Conservation (phyloP, 768 basidiomycete genomes). For the Termitomyces sp. region DNA sequence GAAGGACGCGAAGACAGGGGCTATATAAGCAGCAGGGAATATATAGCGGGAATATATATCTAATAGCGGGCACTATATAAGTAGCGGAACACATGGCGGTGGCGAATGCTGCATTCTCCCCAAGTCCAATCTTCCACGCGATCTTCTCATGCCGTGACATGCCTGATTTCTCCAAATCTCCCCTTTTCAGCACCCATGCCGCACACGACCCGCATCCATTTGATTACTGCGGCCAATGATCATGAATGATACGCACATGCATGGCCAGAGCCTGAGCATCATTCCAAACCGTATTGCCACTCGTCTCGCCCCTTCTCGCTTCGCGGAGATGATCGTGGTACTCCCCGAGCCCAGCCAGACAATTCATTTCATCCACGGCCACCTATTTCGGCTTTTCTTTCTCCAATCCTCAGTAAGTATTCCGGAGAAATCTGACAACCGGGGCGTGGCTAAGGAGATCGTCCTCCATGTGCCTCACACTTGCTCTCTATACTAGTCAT, state of each 20-base stretch:
- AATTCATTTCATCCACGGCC: constrained; percentile 13
- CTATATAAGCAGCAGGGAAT: constrained; percentile 3
- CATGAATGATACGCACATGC: constrained; percentile 19
- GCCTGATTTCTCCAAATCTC: constrained; percentile 27
- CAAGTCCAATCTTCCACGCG: constrained; percentile 22
- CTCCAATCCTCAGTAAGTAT: background rate
- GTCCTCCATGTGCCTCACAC: no score
- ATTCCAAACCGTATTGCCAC: constrained; percentile 18
- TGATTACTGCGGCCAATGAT: constrained; percentile 13
- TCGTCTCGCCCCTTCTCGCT: constrained; percentile 15
- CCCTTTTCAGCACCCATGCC: constrained; percentile 20
- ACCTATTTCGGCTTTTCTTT: constrained; percentile 19
- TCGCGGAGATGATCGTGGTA: constrained; percentile 38
- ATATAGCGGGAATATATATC: constrained; percentile 7
- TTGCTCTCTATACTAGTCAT: background rate
- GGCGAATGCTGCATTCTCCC: constrained; percentile 18
- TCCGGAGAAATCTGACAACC: constrained; percentile 20
- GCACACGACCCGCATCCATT: constrained; percentile 21
- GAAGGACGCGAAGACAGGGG: background rate
- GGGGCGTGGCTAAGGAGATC: constrained; percentile 8
- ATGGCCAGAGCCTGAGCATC: constrained; percentile 14
- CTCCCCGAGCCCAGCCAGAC: constrained; percentile 18
- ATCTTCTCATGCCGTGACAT: constrained; percentile 36
- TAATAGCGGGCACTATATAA: constrained; percentile 26
- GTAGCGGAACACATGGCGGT: constrained; percentile 43